These are phyloP conservation scores for Pichia sp. DNA, from an alignment of 1,139 yeast genomes.

Conservation along the genomic window DNA sequence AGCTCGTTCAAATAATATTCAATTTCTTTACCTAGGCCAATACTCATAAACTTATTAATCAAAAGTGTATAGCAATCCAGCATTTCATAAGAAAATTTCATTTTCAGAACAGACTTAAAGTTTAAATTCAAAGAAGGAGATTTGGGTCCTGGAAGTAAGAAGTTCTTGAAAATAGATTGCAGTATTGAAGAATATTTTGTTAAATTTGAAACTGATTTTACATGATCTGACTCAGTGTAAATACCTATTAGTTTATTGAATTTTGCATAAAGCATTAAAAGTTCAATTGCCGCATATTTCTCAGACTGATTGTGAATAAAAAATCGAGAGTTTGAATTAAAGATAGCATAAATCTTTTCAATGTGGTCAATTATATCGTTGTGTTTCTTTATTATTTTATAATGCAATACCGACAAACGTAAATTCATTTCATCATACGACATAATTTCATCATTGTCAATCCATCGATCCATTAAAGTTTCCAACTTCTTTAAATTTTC, in stretches of 20 bases:
- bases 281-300: conserved; percentile 26
- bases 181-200: conserved; percentile 35
- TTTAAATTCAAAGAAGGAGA: conserved; percentile 5
- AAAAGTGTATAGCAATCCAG: conserved; percentile 30
- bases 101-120: conserved; percentile 29
- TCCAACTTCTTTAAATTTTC: not conserved
- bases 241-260: conserved; percentile 29
- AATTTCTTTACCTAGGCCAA: conserved; percentile 50
- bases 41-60: conserved; percentile 30
- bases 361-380: not conserved
- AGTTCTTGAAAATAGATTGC: conserved; percentile 35
- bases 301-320: conserved; percentile 17
- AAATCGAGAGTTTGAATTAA: conserved; percentile 3
- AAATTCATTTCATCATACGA: not conserved
- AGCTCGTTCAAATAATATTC: conserved; percentile 43
- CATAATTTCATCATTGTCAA: not conserved
- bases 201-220: conserved; percentile 25
- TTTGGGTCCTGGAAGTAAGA: conserved; percentile 17
- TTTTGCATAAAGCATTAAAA: conserved; percentile 31
- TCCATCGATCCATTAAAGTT: not conserved
- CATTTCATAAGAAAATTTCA: conserved; percentile 26
- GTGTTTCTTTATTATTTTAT: not conserved
- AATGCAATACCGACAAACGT: not conserved
- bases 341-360: not conserved
- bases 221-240: conserved; percentile 16